A percentile compares a stretch with the other conserved stretches of the same genome.
These are phyloP conservation scores for Lepiota subincarnata DNA, from an alignment of 768 basidiomycete genomes.

Conservation along the genomic window DNA sequence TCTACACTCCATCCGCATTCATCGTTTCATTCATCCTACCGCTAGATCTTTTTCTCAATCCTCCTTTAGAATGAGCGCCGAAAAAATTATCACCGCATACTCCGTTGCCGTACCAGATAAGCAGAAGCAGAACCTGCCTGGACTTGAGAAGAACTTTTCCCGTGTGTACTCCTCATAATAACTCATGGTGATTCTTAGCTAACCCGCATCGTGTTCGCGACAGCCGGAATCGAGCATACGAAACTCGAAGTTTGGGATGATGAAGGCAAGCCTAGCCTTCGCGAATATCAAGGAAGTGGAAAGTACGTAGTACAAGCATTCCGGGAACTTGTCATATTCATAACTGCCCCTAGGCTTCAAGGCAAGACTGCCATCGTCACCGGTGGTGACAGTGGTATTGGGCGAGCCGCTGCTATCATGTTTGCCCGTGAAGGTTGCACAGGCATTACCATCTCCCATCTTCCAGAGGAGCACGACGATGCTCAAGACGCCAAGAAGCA, in stretches of 20 bases:
- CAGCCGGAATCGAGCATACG: slow-evolving; percentile 34
- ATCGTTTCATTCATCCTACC: not conserved
- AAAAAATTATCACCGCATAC: slow-evolving; percentile 33
- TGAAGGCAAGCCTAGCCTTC: slow-evolving; percentile 43
- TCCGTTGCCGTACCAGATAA: slow-evolving; percentile 29
- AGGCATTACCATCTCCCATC: slow-evolving; percentile 49
- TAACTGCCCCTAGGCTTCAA: slow-evolving; percentile 20
- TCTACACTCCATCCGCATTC: not conserved
- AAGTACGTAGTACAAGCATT: slow-evolving; percentile 27
- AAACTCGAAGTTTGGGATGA: slow-evolving; percentile 47
- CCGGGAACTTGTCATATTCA: not conserved
- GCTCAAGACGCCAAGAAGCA: slow-evolving; percentile 48
- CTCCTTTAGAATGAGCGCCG: slow-evolving; percentile 20
- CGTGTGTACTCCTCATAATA: slow-evolving; percentile 24
- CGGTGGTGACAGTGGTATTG: slow-evolving; percentile 46
- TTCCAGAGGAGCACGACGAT: slow-evolving; percentile 53
- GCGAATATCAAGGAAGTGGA: slow-evolving; percentile 47
- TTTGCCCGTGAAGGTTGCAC: slow-evolving; percentile 49
- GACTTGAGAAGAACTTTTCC: slow-evolving; percentile 45
- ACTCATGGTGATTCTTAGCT: slow-evolving; percentile 16
- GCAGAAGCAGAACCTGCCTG: slow-evolving; percentile 47
- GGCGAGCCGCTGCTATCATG: slow-evolving; percentile 44
- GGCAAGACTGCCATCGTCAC: slow-evolving; percentile 34
- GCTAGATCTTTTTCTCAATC: not conserved
- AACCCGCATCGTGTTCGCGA: not conserved